Evolutionary conservation across 768 basidiomycete species (phyloP), one percentile per base, ranked within the genome.

Genomic region (Dioszegia hungarica): DNA sequence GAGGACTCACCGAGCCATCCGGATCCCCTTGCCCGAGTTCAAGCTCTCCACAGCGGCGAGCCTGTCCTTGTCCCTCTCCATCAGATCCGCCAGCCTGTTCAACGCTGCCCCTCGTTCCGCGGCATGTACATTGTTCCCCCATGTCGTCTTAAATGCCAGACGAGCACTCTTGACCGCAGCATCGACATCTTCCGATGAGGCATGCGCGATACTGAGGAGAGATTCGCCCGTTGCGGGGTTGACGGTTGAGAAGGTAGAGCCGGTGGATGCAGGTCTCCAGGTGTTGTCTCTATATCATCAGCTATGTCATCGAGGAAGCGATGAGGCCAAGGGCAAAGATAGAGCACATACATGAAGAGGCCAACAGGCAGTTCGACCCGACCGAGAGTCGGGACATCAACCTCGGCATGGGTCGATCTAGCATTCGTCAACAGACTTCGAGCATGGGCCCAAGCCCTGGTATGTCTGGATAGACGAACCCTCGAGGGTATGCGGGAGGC

Each of bases 21-120:
- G 63, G 8, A 84, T 83, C 83, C 76, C 75, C 59, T 78, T 78
- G 31, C 79, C 79, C 57, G 84, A 85, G 70, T 90, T 83, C 60
- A 88, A 76, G 14, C 68, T 78, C 77, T 91, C 89, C 37, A 91
- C 73, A 0, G 87, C 87, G 0, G 86, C 83, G 52, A 90, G 78
- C 53, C 83, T 82, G 28, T 87, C 85, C 1, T 70, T 67, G 75
- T 89, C 72, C 38, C 77, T 60, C 65, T 87, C 85, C 68, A 92
- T 80, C 53, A 86, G 74, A 29, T 81, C 78, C 0, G 85, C 85
- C 44, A 92, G 80, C 63, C 84, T 85, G 66, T 74, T 73, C 29
- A 93, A 75, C 20, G 87, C 90, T 90, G 59, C 56, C 19, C 68
- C 74, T 39, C 78, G 58, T 34, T 78, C 75, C 0, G 63, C 57